Percentiles rank a stretch among this genome's conserved stretches.
These are phyloP conservation scores for Colletotrichum chlorophyti DNA, from an alignment of 2,329 filamentous ascomycete genomes.

Conservation along the genomic window DNA sequence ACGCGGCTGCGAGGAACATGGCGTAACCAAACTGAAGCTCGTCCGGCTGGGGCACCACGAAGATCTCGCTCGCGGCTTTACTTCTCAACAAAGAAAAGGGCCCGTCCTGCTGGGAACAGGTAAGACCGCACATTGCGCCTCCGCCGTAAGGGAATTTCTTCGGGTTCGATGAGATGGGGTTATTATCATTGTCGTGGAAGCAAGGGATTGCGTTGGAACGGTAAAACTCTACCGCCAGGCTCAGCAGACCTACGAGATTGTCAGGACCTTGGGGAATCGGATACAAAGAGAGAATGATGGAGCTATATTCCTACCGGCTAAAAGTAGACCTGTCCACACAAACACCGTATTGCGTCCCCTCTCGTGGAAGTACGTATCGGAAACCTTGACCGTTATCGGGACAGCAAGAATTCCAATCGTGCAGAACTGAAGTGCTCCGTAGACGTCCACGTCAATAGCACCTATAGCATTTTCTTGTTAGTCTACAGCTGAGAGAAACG, in stretches of 20 bases:
- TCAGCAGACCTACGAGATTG: slow-evolving; percentile 56
- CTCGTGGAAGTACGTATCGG: slow-evolving; percentile 68
- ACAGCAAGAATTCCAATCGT: slow-evolving; percentile 70
- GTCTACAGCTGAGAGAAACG: neutral
- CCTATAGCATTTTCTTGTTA: slow-evolving; percentile 42
- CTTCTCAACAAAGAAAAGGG: slow-evolving; percentile 62
- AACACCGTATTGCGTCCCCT: slow-evolving; percentile 72
- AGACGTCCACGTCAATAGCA: slow-evolving; percentile 73
- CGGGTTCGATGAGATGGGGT: slow-evolving; percentile 41
- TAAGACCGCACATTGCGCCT: slow-evolving; percentile 50
- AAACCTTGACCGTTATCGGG: slow-evolving; percentile 66
- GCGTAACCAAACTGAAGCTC: slow-evolving; percentile 64
- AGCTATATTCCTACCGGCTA: slow-evolving; percentile 55
- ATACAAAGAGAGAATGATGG: neutral
- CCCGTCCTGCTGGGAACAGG: slow-evolving; percentile 50
- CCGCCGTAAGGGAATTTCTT: slow-evolving; percentile 52
- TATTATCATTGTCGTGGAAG: slow-evolving; percentile 43
- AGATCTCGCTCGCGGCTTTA: slow-evolving; percentile 65
- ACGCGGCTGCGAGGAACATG: slow-evolving; percentile 67
- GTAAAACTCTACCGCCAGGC: slow-evolving; percentile 70
- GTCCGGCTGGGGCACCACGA: slow-evolving; percentile 64
- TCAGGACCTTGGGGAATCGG: neutral
- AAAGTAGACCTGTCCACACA: slow-evolving; percentile 66
- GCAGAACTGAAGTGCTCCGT: slow-evolving; percentile 72
- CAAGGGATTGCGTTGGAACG: slow-evolving; percentile 55